Percentiles rank a stretch among this genome's conserved stretches.
phyloP scores from a whole-genome alignment of 352 stramenopile genomes.

The Globisporangium canariense region DNA sequence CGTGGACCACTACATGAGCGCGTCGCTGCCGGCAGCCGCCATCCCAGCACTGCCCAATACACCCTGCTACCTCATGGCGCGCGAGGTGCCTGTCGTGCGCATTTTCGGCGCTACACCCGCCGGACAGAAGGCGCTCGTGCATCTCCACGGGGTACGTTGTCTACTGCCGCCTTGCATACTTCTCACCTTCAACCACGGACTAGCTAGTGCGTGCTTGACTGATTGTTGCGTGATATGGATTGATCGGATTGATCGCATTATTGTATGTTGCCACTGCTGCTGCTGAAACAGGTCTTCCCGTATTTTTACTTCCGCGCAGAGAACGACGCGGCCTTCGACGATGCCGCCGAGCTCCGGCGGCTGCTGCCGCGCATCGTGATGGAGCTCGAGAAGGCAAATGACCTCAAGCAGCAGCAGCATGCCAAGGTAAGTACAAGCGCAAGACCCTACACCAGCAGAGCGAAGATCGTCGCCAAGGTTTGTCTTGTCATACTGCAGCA shows the following conservation, averaged over 20 bases:
- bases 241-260: neutral
- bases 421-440: slow-evolving; percentile 9
- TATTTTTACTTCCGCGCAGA: slow-evolving; percentile 88
- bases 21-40: slow-evolving; percentile 48
- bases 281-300: slow-evolving; percentile 57
- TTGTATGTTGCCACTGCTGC: neutral
- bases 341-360: slow-evolving; percentile 43
- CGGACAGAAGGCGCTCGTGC: slow-evolving; percentile 87
- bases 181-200: neutral
- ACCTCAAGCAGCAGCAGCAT: slow-evolving; percentile 36
- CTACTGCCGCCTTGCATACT: neutral
- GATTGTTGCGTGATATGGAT: neutral
- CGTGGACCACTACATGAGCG: slow-evolving; percentile 81
- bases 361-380: slow-evolving; percentile 67
- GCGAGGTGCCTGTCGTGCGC: slow-evolving; percentile 80
- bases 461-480: slow-evolving; percentile 73
- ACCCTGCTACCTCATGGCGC: slow-evolving; percentile 65
- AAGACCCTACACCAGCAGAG: slow-evolving; percentile 12
- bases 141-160: slow-evolving; percentile 78
- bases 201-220: too few species aligned
- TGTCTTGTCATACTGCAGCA: neutral
- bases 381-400: slow-evolving; percentile 63
- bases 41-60: slow-evolving; percentile 44
- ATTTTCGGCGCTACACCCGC: slow-evolving; percentile 88
- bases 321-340: slow-evolving; percentile 62